Evolutionary conservation across 345 rosid species (phyloP).

Genomic region (Brassica carinata): DNA sequence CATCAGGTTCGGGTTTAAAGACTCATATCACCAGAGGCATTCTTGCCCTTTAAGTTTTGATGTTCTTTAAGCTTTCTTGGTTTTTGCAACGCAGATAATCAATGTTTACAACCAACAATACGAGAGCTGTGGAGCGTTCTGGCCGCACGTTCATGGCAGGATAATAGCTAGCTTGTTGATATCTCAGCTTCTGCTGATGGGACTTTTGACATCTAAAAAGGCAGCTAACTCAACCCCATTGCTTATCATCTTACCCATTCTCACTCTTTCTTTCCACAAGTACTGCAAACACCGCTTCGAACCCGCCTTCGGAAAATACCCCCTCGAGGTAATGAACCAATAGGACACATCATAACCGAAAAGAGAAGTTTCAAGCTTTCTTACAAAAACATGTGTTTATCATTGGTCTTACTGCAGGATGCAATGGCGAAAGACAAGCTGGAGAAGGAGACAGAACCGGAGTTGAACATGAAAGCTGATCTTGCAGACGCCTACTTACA

Average conservation of each 20-base stretch:
- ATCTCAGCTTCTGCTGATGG: constrained; percentile 84
- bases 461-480: constrained; percentile 61
- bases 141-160: constrained; percentile 95
- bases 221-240: constrained; percentile 94
- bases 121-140: constrained; percentile 95
- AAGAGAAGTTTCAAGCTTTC: not conserved
- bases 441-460: constrained; percentile 62
- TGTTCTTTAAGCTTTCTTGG: constrained; percentile 8
- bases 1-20: constrained; percentile 70
- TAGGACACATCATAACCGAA: not conserved
- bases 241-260: constrained; percentile 71
- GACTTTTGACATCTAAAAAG: constrained; percentile 81
- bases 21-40: not conserved
- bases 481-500: constrained; percentile 93
- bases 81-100: constrained; percentile 58
- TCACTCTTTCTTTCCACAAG: constrained; percentile 83
- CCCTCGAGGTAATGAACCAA: constrained; percentile 66
- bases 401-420: constrained; percentile 54
- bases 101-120: constrained; percentile 91
- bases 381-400: not conserved
- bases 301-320: constrained; percentile 88
- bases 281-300: constrained; percentile 93
- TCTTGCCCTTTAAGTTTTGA: not conserved
- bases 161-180: constrained; percentile 82
- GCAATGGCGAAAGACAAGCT: constrained; percentile 82